Base-by-base conservation (phyloP, 257 asterid species). In the Gardenia jasminoides region DNA sequence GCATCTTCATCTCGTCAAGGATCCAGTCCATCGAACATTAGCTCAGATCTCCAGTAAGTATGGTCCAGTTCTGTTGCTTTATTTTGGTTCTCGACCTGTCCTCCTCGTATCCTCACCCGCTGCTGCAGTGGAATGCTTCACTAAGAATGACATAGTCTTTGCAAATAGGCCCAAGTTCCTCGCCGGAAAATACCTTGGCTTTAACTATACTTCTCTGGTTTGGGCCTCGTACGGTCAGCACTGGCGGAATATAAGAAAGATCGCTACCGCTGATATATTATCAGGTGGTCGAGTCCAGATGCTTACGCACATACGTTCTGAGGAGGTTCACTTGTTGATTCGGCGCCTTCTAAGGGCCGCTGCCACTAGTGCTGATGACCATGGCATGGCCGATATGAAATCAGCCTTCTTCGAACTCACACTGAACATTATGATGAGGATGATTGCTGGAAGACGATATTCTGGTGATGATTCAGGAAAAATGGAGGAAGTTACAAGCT, bases 81-180 rank as follows among this genome's bases (percentile, higher is more conserved):
- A 43, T 1, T 75, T 94, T 15, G 98, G 96, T 10, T 78, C 91
- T 71, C 84, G 92, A 26, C 91, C 88, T 26, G 92, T 83, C 48
- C 88, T 94, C 13, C 85, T 92, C 48, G 80, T 91, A 7, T 90
- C 97, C 1, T 88, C 96, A 0, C 93, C 97, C 0, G 75, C 89
- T 4, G 83, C 88, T 0, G 96, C 78, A 0, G 92, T 88, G 41
- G 92, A 94, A 31, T 94, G 98, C 84, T 74, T 94, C 73, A 89
- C 89, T 62, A 83, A 80, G 50, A 87, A 94, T 48, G 97, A 92
- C 66, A 11, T 87, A 2, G 58, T 86, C 46, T 91, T 94, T 41
- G 98, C 97, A 9, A 94, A 94, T 79, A 80, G 97, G 68, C 96
- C 96, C 2, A 73, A 67, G 10, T 81, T 93, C 33, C 90, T 94